A percentile compares a stretch with the other conserved stretches of the same genome.
These are phyloP conservation scores for Paxillus rubicundulus DNA, from an alignment of 768 basidiomycete species.

Conservation along the genomic window DNA sequence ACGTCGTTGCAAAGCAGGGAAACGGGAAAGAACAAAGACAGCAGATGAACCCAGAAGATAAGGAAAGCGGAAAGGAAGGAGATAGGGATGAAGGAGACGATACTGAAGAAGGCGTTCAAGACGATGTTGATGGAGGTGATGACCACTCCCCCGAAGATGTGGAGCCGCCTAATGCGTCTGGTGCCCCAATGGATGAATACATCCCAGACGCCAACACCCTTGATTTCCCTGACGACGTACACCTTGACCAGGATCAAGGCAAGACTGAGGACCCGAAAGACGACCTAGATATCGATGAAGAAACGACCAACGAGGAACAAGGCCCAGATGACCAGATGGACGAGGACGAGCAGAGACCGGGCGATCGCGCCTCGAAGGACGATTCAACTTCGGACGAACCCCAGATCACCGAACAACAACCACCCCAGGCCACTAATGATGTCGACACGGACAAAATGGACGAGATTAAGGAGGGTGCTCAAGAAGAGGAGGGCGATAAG, in stretches of 20 bases:
- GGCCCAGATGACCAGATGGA: conserved; percentile 24
- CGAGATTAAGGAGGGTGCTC: conserved; percentile 28
- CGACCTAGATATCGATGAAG: conserved; percentile 34
- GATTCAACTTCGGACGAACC: conserved; percentile 23
- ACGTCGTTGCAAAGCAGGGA: conserved; percentile 79
- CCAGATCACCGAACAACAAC: conserved; percentile 21
- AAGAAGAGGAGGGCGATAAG: conserved; percentile 27
- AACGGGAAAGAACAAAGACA: conserved; percentile 33
- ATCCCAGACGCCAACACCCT: conserved; percentile 78
- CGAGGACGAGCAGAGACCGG: neutral
- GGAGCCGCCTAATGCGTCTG: conserved; percentile 48
- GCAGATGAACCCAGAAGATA: conserved; percentile 32
- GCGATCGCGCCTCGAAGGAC: conserved; percentile 10
- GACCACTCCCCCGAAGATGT: conserved; percentile 42
- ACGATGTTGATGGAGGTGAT: conserved; percentile 11
- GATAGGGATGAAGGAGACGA: conserved; percentile 26
- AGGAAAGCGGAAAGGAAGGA: conserved; percentile 25
- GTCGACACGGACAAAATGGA: conserved; percentile 13
- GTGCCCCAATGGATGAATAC: conserved; percentile 71
- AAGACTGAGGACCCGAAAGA: conserved; percentile 27
- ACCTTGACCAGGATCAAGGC: conserved; percentile 45
- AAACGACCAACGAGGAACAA: conserved; percentile 34
- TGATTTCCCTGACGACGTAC: conserved; percentile 86
- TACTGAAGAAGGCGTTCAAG: conserved; percentile 23
- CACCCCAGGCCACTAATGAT: conserved; percentile 17